A percentile compares a stretch with the other conserved stretches of the same genome.
phyloP scores from a whole-genome alignment of 2,329 filamentous ascomycete species.

The Aureobasidium pullulans region DNA sequence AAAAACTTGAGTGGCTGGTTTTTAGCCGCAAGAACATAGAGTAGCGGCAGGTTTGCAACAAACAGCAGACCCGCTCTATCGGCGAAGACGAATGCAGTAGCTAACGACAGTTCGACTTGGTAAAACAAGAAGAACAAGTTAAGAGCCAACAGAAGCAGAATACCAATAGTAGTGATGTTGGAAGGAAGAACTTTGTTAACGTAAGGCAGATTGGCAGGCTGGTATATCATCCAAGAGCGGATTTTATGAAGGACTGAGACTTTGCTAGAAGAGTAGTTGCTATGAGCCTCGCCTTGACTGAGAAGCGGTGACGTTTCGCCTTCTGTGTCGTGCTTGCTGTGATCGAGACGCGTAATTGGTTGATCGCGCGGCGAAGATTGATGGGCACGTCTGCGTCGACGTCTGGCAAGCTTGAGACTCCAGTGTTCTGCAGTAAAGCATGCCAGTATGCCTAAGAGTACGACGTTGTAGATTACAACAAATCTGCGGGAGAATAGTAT shows the following conservation, averaged over 20 bases:
- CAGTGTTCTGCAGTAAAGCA: constrained; percentile 33
- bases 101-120: constrained; percentile 39
- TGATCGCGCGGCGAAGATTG: background rate
- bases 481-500: constrained; percentile 33
- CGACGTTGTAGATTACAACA: constrained; percentile 34
- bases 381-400: constrained; percentile 12
- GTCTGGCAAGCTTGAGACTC: constrained; percentile 23
- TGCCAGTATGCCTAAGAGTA: constrained; percentile 30
- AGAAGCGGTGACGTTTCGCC: constrained; percentile 30
- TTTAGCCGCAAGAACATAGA: constrained; percentile 60
- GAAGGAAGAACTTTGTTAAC: constrained; percentile 51
- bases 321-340: constrained; percentile 5
- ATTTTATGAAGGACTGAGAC: constrained; percentile 4
- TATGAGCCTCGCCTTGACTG: constrained; percentile 11
- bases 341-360: background rate
- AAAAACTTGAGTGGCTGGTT: constrained; percentile 56
- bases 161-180: constrained; percentile 48
- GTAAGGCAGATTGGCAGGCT: constrained; percentile 50
- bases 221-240: constrained; percentile 42
- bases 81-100: constrained; percentile 50
- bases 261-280: background rate
- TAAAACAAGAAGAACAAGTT: constrained; percentile 55
- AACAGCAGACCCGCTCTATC: constrained; percentile 51
- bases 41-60: constrained; percentile 43
- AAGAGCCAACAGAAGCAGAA: constrained; percentile 45